phyloP scores from a whole-genome alignment of 2,329 filamentous ascomycete genomes.

The Coniella vitis region DNA sequence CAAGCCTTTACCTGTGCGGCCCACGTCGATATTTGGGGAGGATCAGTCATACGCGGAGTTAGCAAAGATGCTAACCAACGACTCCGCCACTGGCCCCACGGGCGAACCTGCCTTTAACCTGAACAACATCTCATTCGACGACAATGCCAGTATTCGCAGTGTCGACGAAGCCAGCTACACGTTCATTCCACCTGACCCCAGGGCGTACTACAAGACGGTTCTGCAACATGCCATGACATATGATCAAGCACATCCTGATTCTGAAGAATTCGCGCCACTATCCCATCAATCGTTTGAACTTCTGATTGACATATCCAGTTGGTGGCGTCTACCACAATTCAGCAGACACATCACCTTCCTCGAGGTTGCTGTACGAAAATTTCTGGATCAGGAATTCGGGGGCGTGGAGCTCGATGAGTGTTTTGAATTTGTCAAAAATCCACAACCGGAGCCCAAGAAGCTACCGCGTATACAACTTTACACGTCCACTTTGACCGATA shows the following conservation, averaged over 20 bases:
- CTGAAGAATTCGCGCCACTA: conserved; percentile 45
- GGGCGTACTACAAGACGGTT: conserved; percentile 76
- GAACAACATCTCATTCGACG: conserved; percentile 56
- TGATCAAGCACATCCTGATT: conserved; percentile 51
- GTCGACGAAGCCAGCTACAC: conserved; percentile 68
- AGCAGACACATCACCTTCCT: conserved; percentile 74
- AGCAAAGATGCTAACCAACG: conserved; percentile 42
- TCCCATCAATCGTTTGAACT: conserved; percentile 78
- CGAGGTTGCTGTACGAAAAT: conserved; percentile 80
- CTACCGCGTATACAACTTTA: conserved; percentile 48
- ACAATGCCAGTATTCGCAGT: conserved; percentile 42
- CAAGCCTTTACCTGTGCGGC: conserved; percentile 51
- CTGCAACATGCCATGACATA: conserved; percentile 68
- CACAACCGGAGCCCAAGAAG: conserved; percentile 60
- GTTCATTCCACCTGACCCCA: conserved; percentile 80
- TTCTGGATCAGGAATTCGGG: conserved; percentile 72
- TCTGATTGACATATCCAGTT: conserved; percentile 73
- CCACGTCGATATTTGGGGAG: conserved; percentile 37
- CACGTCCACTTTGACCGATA: conserved; percentile 44
- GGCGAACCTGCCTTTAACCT: conserved; percentile 65
- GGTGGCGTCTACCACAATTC: conserved; percentile 84
- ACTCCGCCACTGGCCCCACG: conserved; percentile 32
- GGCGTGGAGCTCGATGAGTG: conserved; percentile 76
- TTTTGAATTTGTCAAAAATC: conserved; percentile 75
- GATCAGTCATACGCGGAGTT: conserved; percentile 49